Evolutionary conservation across 2,329 filamentous ascomycete genomes (phyloP).

Genomic region (Aspergillus ibericus): DNA sequence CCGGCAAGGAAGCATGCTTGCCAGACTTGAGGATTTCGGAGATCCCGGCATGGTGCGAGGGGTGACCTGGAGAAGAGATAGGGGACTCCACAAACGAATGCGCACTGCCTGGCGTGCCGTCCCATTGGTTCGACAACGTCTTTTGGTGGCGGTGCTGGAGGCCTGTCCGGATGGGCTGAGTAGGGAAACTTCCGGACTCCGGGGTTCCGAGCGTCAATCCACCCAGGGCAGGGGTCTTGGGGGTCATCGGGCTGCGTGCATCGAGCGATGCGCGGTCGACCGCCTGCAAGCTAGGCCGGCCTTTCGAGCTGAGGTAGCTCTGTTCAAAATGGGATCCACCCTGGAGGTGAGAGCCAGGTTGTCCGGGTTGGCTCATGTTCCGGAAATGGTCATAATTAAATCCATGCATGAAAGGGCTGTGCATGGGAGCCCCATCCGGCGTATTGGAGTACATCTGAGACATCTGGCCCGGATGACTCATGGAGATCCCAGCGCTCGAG

Average conservation of each 20-base stretch:
- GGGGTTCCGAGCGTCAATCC: slow-evolving; percentile 69
- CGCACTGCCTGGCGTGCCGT: slow-evolving; percentile 78
- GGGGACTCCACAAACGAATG: slow-evolving; percentile 81
- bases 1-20: slow-evolving; percentile 83
- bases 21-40: slow-evolving; percentile 81
- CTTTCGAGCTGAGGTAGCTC: slow-evolving; percentile 60
- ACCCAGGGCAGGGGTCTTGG: slow-evolving; percentile 76
- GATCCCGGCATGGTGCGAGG: slow-evolving; percentile 67
- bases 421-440: slow-evolving; percentile 86
- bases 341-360: slow-evolving; percentile 36
- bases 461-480: slow-evolving; percentile 68
- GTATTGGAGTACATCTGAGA: slow-evolving; percentile 81
- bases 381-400: slow-evolving; percentile 79
- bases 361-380: slow-evolving; percentile 59
- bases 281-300: slow-evolving; percentile 60
- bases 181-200: slow-evolving; percentile 70
- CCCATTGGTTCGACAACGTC: slow-evolving; percentile 84
- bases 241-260: slow-evolving; percentile 77
- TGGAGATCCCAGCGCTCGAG: slow-evolving; percentile 53
- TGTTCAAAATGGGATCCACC: slow-evolving; percentile 51
- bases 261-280: slow-evolving; percentile 74
- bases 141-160: slow-evolving; percentile 70
- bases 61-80: slow-evolving; percentile 71
- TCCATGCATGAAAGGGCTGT: slow-evolving; percentile 80
- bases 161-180: slow-evolving; percentile 73